Evolutionary conservation across 1,284 basidiomycete genomes (phyloP).

Genomic region (Puccinia polysora): DNA sequence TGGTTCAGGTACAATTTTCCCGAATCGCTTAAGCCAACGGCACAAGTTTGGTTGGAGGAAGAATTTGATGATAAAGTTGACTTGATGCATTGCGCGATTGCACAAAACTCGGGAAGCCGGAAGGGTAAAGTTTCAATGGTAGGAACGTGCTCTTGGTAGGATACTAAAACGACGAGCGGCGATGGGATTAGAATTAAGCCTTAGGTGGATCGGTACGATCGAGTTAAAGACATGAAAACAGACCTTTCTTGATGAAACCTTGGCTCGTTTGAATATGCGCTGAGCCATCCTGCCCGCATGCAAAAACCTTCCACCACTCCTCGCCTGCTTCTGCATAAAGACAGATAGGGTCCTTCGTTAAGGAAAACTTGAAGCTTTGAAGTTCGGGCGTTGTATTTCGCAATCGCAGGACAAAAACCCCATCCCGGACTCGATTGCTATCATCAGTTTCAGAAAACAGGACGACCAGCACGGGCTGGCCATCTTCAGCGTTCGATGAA

Average conservation of each 20-base stretch:
- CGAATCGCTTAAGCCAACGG: conserved; percentile 36
- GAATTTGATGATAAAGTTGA: conserved; percentile 48
- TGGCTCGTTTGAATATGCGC: conserved; percentile 5
- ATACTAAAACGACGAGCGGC: conserved; percentile 12
- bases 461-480: conserved; percentile 1
- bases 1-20: conserved; percentile 39
- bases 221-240: not conserved
- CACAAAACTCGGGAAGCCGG: conserved; percentile 62
- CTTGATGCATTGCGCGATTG: conserved; percentile 53
- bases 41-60: conserved; percentile 48
- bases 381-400: not conserved
- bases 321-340: conserved; percentile 5
- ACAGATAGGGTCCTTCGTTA: not conserved
- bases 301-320: conserved; percentile 17
- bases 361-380: not conserved
- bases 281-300: not conserved
- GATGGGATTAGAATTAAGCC: not conserved
- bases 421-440: not conserved
- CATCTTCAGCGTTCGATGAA: not conserved
- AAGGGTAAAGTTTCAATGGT: conserved; percentile 51
- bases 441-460: conserved; percentile 19
- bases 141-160: conserved; percentile 44
- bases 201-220: not conserved
- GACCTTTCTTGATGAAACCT: conserved; percentile 31
- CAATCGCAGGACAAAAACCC: not conserved